phyloP scores from a whole-genome alignment of 306 rosid genomes.

The Gastrolobium bilobum region DNA sequence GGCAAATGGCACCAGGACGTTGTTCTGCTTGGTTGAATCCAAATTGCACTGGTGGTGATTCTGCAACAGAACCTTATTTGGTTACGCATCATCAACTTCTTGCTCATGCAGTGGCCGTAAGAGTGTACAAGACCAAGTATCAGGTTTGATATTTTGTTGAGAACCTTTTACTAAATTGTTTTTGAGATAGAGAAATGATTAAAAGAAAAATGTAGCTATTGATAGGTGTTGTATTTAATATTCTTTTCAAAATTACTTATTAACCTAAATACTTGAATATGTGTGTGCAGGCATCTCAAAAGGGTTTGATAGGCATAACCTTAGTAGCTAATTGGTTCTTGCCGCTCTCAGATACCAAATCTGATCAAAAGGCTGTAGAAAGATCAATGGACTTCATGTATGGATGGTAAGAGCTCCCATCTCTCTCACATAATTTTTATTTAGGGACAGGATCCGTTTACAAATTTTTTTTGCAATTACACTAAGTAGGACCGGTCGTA shows the following conservation, averaged over 20 bases:
- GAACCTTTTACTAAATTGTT: too few relatives aligned
- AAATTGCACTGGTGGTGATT: constrained; percentile 47
- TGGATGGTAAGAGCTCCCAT: constrained; percentile 58
- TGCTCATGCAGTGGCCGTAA: constrained; percentile 26
- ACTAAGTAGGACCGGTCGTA: too few relatives aligned
- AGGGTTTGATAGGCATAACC: constrained; percentile 65
- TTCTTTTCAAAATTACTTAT: too few relatives aligned
- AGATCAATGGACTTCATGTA: constrained; percentile 58
- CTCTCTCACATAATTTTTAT: neutral
- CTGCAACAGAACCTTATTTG: constrained; percentile 41
- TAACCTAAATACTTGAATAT: too few relatives aligned
- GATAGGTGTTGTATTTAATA: too few relatives aligned
- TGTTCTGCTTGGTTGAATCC: constrained; percentile 38
- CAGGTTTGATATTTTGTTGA: constrained; percentile 5
- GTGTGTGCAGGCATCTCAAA: constrained; percentile 51
- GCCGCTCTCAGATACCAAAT: constrained; percentile 47
- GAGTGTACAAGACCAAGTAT: neutral
- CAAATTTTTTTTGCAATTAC: too few relatives aligned
- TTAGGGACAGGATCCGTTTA: too few relatives aligned
- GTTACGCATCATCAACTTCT: constrained; percentile 41
- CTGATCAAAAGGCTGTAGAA: constrained; percentile 43
- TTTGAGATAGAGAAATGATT: too few relatives aligned
- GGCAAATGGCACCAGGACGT: constrained; percentile 43
- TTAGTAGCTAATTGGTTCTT: constrained; percentile 51
- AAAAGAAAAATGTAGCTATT: too few relatives aligned